Evolutionary conservation across 306 rosid species (phyloP), one percentile per base, ranked within the genome.

Genomic region (Carpinus viminea): DNA sequence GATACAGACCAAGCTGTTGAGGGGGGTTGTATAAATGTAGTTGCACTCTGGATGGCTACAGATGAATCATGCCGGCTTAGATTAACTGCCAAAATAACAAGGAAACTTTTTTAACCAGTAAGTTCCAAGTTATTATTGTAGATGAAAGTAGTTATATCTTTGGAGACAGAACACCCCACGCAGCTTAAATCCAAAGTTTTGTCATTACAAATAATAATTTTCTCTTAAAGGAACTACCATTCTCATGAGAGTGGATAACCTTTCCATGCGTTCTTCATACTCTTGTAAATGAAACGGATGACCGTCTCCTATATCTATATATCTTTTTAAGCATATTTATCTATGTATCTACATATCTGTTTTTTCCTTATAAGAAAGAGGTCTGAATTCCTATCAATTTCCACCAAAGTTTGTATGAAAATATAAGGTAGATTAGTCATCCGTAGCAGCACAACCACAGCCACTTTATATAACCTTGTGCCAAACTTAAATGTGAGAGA

Each of bases 1-100:
- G 98, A 94, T 76, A 94, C 97, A 56, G 98, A 94, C 75, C 98
- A 89, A 79, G 98, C 98, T 15, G 97, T 92, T 55, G 98, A 84
- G 72, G 95, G 90, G 68, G 97, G 97, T 57, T 97, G 97, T 78
- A 92, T 83, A 81, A 92, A 88, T 78, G 95, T 90, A 59, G 97
- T 91, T 46, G 92, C 89, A 73, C 91, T 87, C 79, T 87, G 95
- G 73, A 87, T 43, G 76, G 90, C 90, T 79, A 87, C 70, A 36
- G 98, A 87, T 82, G 97, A 88, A 87, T 86, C 87, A 56, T 91
- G 96, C 80, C 83, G 94, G 87, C 97, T 92, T 64, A 91, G 89
- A 84, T 87, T 89, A 43, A 94, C 97, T 89, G 85, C 86, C 75
- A 84, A 87, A 75, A 70, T 61, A 79, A 80, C 72, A 50, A 57